phyloP scores from a whole-genome alignment of 352 stramenopile genomes.

The Blastocystis sp. region DNA sequence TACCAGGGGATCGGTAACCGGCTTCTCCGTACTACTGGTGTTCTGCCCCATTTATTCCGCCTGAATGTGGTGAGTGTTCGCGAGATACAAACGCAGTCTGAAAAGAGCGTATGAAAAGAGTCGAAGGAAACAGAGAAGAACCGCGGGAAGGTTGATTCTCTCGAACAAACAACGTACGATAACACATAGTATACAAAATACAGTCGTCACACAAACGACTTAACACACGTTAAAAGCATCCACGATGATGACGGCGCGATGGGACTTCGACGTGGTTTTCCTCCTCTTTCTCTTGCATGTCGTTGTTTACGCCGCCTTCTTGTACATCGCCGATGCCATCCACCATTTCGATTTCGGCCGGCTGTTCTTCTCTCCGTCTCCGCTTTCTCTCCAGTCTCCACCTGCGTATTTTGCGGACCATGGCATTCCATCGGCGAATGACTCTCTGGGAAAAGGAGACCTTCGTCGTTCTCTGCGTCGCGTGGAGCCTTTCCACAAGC shows the following conservation, averaged over 20 bases:
- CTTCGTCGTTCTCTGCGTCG: not conserved
- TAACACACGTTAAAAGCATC: too few species aligned
- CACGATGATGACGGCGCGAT: not conserved
- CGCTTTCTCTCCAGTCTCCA: not conserved
- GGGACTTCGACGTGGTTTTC: not conserved
- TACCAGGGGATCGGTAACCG: conserved; percentile 5
- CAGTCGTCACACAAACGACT: too few species aligned
- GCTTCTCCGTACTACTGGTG: conserved; percentile 45
- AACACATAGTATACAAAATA: too few species aligned
- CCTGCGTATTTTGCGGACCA: not conserved
- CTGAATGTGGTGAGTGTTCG: too few species aligned
- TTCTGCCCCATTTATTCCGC: conserved; percentile 44
- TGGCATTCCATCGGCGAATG: not conserved
- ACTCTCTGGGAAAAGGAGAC: not conserved
- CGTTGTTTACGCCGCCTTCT: too few species aligned
- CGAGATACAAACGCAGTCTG: too few species aligned
- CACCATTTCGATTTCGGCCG: not conserved
- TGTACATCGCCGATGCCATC: not conserved
- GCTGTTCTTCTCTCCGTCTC: not conserved
- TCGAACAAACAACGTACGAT: not conserved
- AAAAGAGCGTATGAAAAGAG: too few species aligned
- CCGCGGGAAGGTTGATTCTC: conserved; percentile 23
- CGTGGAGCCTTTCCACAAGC: not conserved
- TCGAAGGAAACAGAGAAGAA: too few species aligned
- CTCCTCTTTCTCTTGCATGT: not conserved